Evolutionary conservation across 768 basidiomycete genomes (phyloP), one percentile per base, ranked within the genome.

Genomic region (Lactifluus piperatus): DNA sequence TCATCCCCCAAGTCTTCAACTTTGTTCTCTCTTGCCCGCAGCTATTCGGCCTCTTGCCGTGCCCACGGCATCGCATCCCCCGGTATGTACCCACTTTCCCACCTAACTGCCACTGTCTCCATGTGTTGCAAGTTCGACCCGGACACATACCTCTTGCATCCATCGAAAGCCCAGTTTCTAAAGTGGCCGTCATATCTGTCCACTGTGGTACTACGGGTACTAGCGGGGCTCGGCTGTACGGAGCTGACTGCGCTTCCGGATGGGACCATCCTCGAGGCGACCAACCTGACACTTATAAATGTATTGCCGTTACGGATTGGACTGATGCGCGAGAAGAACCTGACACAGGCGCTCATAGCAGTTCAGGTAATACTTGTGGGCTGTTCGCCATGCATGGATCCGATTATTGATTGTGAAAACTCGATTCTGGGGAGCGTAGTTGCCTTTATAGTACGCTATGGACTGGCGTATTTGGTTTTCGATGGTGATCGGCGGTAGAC

Each of bases 1-100:
- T 98, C 76, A 79, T 99, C 49, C 97, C 97, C 4, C 97, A 99
- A 70, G 88, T 97, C 62, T 94, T 97, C 82, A 99, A 99, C 71
- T 99, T 99, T 69, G 56, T 98, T 51, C 76, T 97, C 39, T 95
- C 93, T 13, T 90, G 87, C 65, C 97, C 97, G 11, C 97, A 99
- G 69, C 74, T 99, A 2, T 97, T 98, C 68, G 91, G 91, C 1
- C 73, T 99, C 18, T 90, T 99, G 14, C 86, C 89, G 0, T 97
- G 94, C 69, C 97, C 97, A 6, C 77, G 97, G 50, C 97, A 99
- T 73, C 83, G 97, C 52, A 80, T 99, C 20, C 97, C 97, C 54
- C 82, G 82, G 91, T 94, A 68, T 64, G 82, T 16, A 10, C 24
- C 68, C 43, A 20, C 9, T 8, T 30, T 48, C 34, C n/a, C n/a